Base-by-base conservation (phyloP, 352 stramenopile species). In the Phytopythium aichiense region DNA sequence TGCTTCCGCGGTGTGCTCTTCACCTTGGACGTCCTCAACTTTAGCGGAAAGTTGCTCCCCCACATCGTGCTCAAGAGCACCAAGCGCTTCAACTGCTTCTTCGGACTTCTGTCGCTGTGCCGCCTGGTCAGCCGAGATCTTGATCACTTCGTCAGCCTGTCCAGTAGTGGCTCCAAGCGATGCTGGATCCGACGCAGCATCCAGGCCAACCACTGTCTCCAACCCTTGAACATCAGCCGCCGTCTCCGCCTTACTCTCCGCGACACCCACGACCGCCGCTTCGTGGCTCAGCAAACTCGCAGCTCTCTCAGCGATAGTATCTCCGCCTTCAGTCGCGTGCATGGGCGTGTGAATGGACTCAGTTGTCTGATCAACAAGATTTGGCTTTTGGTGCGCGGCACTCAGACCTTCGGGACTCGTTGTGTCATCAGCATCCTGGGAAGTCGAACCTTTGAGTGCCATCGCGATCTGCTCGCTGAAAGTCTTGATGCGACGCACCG, bases 401-500 rank as follows among this genome's bases (percentile, higher is more conserved):
- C 28, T 7, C 5, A 11, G 15, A 49, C 6, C 20, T 25, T 48
- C 42, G 6, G 18, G 4, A 5, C 25, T 2, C 4, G 20, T 16
- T 5, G n/a, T 18, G 48, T 33, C 23, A 4, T 2, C 46, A 35
- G 13, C 23, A 33, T n/a, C 13, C 4, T 33, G 23, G 45, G 9
- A 31, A 25, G 11, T 6, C 4, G 25, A 54, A 23, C 28, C 25
- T 15, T 35, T 23, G 15, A 54, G 48, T 13, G 25, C 30, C 1
- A 63, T 60, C 35, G 71, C 51, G 7, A 90, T 43, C 31, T 73
- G 30, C 31, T 75, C 65, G 0, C 68, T 68, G 37, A 70, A 81
- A 28, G 63, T 43, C 45, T 85, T 62, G 25, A 88, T 74, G 13
- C 79, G 67, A 13, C 76, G 63, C 11, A 73, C 49, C 5, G 77